phyloP scores from a whole-genome alignment of 176 grass and related monocot species.

The Rhipidocladum racemiflorum region DNA sequence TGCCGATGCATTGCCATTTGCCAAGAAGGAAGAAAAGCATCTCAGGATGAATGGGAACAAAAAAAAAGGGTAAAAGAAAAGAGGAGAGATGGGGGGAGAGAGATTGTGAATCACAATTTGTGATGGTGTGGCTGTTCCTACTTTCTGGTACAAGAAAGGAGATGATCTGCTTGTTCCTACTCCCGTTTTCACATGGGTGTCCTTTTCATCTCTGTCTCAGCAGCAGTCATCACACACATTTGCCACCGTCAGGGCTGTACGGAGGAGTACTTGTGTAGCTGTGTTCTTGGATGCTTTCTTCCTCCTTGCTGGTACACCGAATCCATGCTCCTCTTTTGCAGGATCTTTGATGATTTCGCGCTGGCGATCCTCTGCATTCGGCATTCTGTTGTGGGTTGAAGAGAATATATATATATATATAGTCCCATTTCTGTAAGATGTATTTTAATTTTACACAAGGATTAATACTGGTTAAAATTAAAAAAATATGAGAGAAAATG shows the following conservation, averaged over 20 bases:
- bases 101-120: too few species aligned
- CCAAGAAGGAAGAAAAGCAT: background rate
- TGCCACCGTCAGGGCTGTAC: background rate
- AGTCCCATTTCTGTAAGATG: too few species aligned
- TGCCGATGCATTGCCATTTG: background rate
- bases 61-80: background rate
- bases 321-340: background rate
- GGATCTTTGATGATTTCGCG: background rate
- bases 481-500: too few species aligned
- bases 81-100: background rate
- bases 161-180: slow-evolving; percentile 15
- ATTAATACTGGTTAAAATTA: too few species aligned
- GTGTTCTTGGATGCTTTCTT: background rate
- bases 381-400: background rate
- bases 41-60: background rate
- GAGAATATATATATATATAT: too few species aligned
- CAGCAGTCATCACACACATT: background rate
- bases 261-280: background rate
- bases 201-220: background rate
- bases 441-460: too few species aligned
- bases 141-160: slow-evolving; percentile 11
- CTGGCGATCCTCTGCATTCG: background rate
- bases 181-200: too few species aligned
- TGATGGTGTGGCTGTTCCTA: background rate
- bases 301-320: background rate